These are phyloP conservation scores for Arthonia radiata DNA, from an alignment of 495 filamentous ascomycete species.

Conservation along the genomic window DNA sequence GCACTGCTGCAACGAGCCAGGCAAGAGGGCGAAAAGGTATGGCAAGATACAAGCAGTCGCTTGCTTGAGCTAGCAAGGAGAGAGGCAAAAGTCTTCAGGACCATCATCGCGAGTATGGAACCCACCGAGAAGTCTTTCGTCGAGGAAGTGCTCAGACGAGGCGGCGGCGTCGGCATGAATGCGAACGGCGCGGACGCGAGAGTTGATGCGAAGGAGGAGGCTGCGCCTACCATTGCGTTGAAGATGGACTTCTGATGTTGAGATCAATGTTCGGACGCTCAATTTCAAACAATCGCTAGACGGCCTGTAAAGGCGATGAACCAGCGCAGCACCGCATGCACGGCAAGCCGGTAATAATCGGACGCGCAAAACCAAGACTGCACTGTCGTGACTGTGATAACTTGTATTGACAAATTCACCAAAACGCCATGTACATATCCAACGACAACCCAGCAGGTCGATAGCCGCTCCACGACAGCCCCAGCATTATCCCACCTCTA, in stretches of 20 bases:
- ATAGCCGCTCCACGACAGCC: too few relatives aligned
- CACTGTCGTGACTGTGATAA: too few relatives aligned
- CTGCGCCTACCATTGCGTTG: constrained; percentile 65
- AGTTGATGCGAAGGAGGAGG: constrained; percentile 19
- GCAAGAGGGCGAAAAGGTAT: constrained; percentile 21
- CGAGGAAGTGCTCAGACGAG: constrained; percentile 57
- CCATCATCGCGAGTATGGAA: constrained; percentile 46
- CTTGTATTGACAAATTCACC: too few relatives aligned
- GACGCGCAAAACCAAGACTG: too few relatives aligned
- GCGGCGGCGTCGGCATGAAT: constrained; percentile 15
- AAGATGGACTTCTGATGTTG: constrained; percentile 65
- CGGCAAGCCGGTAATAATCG: too few relatives aligned
- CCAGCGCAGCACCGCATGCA: too few relatives aligned
- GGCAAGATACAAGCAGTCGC: constrained; percentile 44
- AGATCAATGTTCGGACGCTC: too few relatives aligned
- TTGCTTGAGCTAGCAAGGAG: constrained; percentile 59
- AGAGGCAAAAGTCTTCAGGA: constrained; percentile 48
- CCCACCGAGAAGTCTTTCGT: constrained; percentile 46
- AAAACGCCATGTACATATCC: too few relatives aligned
- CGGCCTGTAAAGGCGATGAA: too few relatives aligned
- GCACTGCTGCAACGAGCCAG: constrained; percentile 50
- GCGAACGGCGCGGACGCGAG: constrained; percentile 12
- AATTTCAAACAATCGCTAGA: too few relatives aligned
- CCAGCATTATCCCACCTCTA: too few relatives aligned
- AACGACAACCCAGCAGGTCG: too few relatives aligned